Evolutionary conservation across 192 early-diverging fungal species (phyloP).

Genomic region (Geosiphon pyriformis): DNA sequence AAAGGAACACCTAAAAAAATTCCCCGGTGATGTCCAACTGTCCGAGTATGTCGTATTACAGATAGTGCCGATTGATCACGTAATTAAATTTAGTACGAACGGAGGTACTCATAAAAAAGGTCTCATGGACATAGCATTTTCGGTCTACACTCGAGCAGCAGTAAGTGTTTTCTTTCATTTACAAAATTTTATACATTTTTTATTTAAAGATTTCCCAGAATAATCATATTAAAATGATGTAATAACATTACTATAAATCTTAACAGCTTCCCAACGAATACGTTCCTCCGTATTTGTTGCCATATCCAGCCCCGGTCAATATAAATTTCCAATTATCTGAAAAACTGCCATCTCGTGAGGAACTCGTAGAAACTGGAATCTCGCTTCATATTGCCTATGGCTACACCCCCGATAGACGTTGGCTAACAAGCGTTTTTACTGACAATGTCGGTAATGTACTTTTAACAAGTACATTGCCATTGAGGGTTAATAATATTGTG

Average conservation of each 20-base stretch:
- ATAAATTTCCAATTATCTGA: conserved; percentile 36
- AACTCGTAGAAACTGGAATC: conserved; percentile 30
- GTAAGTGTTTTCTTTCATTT: background rate
- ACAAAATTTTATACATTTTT: background rate
- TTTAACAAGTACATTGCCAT: conserved; percentile 28
- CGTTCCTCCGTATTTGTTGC: conserved; percentile 43
- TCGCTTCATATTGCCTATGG: conserved; percentile 47
- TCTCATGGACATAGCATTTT: background rate
- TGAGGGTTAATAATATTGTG: background rate
- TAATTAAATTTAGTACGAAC: background rate
- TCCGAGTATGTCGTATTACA: background rate
- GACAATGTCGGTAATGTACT: conserved; percentile 48
- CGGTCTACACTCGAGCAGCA: background rate
- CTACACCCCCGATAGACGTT: conserved; percentile 45
- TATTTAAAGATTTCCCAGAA: background rate
- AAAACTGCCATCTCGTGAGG: conserved; percentile 29
- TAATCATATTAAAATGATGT: too few species aligned
- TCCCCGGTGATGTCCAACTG: background rate
- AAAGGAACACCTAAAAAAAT: background rate
- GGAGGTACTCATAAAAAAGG: background rate
- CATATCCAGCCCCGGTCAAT: conserved; percentile 34
- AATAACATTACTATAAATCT: background rate
- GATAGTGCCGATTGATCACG: conserved; percentile 2
- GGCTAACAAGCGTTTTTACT: conserved; percentile 47
- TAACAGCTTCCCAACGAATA: conserved; percentile 32